Conservation (phyloP, 139 green algal genomes). For the Chlorella sp. region DNA sequence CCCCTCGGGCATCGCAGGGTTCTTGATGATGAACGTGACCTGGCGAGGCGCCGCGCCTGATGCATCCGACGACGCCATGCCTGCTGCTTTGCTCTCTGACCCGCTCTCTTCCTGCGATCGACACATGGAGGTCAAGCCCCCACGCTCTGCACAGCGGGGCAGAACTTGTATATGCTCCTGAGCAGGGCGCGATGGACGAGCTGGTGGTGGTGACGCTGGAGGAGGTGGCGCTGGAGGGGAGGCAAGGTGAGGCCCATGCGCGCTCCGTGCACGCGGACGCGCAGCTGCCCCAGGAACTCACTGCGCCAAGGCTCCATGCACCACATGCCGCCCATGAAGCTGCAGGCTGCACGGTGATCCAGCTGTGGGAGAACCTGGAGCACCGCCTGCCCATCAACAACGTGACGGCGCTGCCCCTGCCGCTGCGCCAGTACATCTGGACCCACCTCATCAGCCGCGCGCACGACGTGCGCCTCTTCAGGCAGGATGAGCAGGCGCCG, state of each 20-base stretch:
- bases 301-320: too few relatives aligned
- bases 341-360: slow-evolving; percentile 14
- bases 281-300: not conserved
- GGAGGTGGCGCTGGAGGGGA: slow-evolving; percentile 11
- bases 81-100: too few relatives aligned
- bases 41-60: too few relatives aligned
- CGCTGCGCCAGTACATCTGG: slow-evolving; percentile 7
- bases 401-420: slow-evolving; percentile 4
- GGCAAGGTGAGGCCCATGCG: not conserved
- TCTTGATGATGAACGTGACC: not conserved
- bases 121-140: too few relatives aligned
- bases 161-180: too few relatives aligned
- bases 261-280: not conserved
- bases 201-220: not conserved
- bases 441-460: not conserved
- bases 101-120: too few relatives aligned
- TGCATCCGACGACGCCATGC: too few relatives aligned
- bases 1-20: not conserved
- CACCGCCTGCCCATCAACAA: slow-evolving; percentile 5
- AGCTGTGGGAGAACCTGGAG: slow-evolving; percentile 13
- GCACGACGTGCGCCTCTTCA: not conserved
- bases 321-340: too few relatives aligned
- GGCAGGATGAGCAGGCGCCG: not conserved
- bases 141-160: too few relatives aligned
- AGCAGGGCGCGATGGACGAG: slow-evolving; percentile 1